phyloP scores from a whole-genome alignment of 164 flowering plant genomes.

The Vitis labrusca region DNA sequence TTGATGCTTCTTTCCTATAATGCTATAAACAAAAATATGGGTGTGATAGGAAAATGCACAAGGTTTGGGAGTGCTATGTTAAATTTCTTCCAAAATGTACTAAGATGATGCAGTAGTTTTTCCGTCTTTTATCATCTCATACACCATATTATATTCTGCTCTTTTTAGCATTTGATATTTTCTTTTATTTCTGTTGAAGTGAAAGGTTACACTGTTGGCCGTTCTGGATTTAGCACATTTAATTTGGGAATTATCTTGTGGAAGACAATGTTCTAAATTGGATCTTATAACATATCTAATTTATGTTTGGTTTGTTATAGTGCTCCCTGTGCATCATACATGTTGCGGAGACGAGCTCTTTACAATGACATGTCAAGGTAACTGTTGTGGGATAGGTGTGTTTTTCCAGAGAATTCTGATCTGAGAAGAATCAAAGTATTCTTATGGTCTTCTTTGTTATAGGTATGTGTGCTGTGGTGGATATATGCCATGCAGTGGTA shows the following conservation, averaged over 20 bases:
- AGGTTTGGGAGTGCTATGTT: background rate
- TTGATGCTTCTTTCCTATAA: background rate
- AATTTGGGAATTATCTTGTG: background rate
- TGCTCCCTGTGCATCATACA: slow-evolving; percentile 72
- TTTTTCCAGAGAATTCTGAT: background rate
- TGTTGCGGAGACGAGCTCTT: slow-evolving; percentile 78
- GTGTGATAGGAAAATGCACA: background rate
- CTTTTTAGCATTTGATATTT: background rate
- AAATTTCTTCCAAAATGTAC: background rate
- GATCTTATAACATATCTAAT: background rate
- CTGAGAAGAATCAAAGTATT: background rate
- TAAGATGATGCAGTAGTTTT: background rate
- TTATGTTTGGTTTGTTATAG: slow-evolving; percentile 21
- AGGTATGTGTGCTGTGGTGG: slow-evolving; percentile 68
- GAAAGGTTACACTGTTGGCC: background rate
- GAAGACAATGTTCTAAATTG: background rate
- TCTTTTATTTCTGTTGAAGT: background rate
- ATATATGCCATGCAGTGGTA: slow-evolving; percentile 68
- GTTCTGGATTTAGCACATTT: background rate
- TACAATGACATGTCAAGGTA: slow-evolving; percentile 81
- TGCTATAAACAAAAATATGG: background rate
- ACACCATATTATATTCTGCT: background rate
- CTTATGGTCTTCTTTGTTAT: slow-evolving; percentile 1
- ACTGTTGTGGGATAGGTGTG: background rate
- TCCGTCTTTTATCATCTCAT: background rate